Percentiles rank a stretch among this genome's conserved stretches.
These are phyloP conservation scores for Urochloa ruziziensis DNA, from an alignment of 176 grass and related monocot genomes.

Conservation along the genomic window DNA sequence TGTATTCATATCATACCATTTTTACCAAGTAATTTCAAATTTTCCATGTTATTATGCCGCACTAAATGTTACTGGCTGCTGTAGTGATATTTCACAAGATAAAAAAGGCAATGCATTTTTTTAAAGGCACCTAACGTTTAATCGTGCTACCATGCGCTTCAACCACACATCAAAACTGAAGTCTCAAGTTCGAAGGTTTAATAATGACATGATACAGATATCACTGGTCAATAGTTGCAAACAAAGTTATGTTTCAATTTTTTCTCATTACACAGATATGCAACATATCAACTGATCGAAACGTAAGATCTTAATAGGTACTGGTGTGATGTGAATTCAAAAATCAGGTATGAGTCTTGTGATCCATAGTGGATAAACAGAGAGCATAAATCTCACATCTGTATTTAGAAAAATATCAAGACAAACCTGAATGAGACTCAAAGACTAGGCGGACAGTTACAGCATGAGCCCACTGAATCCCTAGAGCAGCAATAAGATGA, in stretches of 20 bases:
- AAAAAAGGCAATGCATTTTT: conserved; percentile 6
- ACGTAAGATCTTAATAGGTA: conserved; percentile 6
- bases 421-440: conserved; percentile 92
- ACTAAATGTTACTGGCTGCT: background rate
- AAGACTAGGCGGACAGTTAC: conserved; percentile 88
- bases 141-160: background rate
- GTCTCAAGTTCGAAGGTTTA: background rate
- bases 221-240: background rate
- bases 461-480: conserved; percentile 92
- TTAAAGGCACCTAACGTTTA: background rate
- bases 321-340: background rate
- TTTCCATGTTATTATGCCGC: background rate
- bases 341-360: background rate
- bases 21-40: background rate
- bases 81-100: background rate
- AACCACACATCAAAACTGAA: conserved; percentile 19
- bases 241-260: background rate
- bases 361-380: background rate
- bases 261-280: background rate
- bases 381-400: background rate
- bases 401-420: background rate
- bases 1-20: conserved; percentile 9
- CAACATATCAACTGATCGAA: background rate
- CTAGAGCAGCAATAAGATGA: conserved; percentile 85
- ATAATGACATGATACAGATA: background rate